Percentiles rank a stretch among this genome's conserved stretches.
Conservation (phyloP, 768 basidiomycete genomes). For the Russula olivacea region DNA sequence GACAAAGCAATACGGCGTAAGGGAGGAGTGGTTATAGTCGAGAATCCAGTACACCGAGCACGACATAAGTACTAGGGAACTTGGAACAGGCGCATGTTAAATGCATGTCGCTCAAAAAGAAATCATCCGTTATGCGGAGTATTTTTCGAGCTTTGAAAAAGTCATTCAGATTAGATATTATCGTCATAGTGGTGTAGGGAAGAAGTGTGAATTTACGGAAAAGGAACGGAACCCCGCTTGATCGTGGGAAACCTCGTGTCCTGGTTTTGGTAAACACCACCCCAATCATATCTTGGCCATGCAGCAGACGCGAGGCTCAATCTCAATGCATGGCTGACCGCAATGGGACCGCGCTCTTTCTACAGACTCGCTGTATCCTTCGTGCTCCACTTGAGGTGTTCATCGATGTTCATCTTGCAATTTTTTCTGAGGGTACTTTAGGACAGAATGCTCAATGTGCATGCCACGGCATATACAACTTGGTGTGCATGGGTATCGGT, state of each 20-base stretch:
- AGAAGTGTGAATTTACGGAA: background rate
- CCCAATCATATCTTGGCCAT: background rate
- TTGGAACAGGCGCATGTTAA: background rate
- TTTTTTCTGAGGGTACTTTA: background rate
- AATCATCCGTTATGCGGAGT: background rate
- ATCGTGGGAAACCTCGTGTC: background rate
- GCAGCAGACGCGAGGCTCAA: background rate
- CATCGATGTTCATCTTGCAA: background rate
- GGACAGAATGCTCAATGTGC: background rate
- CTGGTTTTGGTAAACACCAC: background rate
- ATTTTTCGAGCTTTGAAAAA: background rate
- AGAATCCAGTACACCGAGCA: background rate
- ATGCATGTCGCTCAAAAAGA: background rate
- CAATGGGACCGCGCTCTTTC: too few relatives aligned
- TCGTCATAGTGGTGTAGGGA: background rate
- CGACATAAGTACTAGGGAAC: background rate
- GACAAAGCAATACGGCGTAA: background rate
- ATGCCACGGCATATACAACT: background rate
- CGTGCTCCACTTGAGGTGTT: background rate
- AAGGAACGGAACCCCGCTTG: background rate
- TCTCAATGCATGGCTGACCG: background rate
- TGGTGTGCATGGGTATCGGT: background rate
- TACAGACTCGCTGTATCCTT: background rate
- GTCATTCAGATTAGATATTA: background rate
- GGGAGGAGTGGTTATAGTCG: background rate